These are phyloP conservation scores for Zymoseptoria pseudotritici DNA, from an alignment of 2,329 filamentous ascomycete species.

Conservation along the genomic window DNA sequence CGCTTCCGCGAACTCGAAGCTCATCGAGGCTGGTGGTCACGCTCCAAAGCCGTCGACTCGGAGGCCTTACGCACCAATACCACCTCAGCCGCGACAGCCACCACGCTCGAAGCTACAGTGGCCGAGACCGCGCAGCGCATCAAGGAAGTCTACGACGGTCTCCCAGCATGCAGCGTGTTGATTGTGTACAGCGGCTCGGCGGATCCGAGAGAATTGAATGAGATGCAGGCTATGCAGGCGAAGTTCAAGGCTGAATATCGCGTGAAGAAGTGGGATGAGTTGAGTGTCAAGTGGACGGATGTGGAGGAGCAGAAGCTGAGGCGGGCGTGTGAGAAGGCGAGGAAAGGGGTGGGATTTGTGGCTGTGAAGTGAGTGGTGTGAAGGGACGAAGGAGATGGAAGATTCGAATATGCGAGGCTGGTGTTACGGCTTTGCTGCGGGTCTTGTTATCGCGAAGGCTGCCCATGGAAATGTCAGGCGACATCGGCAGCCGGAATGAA, in stretches of 20 bases:
- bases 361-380: constrained; percentile 44
- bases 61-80: constrained; percentile 28
- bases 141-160: constrained; percentile 45
- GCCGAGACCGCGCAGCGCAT: constrained; percentile 46
- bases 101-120: constrained; percentile 40
- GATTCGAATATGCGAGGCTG: too few relatives aligned
- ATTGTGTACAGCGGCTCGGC: constrained; percentile 59
- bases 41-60: constrained; percentile 36
- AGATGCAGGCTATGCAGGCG: constrained; percentile 50
- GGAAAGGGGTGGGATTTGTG: constrained; percentile 53
- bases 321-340: constrained; percentile 48
- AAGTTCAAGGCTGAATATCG: constrained; percentile 51
- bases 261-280: constrained; percentile 55
- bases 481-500: neutral
- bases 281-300: constrained; percentile 59
- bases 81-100: constrained; percentile 5
- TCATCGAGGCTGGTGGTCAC: constrained; percentile 53
- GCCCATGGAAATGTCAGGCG: too few relatives aligned
- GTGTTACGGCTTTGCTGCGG: too few relatives aligned
- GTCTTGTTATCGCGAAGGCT: neutral
- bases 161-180: constrained; percentile 54
- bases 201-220: constrained; percentile 50
- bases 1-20: constrained; percentile 55
- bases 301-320: constrained; percentile 54
- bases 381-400: neutral